These are phyloP conservation scores for Stagonosporopsis cucurbitacearum DNA, from an alignment of 2,329 filamentous ascomycete genomes.

Conservation along the genomic window DNA sequence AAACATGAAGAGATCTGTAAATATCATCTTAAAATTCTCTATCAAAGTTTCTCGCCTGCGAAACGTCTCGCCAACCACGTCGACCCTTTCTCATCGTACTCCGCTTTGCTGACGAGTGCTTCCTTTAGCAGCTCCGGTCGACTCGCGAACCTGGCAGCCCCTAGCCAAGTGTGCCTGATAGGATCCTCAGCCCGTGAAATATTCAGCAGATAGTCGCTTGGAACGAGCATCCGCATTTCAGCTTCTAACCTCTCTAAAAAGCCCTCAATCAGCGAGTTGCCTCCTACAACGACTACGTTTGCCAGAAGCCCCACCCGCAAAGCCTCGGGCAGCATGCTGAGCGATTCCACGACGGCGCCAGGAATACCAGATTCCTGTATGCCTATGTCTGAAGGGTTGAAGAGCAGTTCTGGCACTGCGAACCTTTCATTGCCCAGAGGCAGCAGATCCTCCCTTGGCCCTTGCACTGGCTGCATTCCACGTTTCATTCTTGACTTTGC, in stretches of 20 bases:
- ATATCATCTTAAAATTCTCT: not conserved
- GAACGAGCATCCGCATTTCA: constrained; percentile 68
- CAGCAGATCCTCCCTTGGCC: constrained; percentile 75
- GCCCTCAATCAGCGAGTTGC: constrained; percentile 79
- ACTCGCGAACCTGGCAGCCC: constrained; percentile 77
- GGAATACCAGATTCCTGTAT: constrained; percentile 83
- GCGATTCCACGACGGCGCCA: constrained; percentile 79
- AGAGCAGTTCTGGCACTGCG: constrained; percentile 85
- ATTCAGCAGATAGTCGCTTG: constrained; percentile 40
- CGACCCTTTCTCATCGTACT: constrained; percentile 85
- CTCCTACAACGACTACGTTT: constrained; percentile 88
- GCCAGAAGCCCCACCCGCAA: constrained; percentile 83
- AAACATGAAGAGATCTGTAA: not conserved
- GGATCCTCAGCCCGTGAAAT: constrained; percentile 71
- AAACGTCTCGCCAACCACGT: constrained; percentile 79
- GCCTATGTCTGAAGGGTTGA: constrained; percentile 84
- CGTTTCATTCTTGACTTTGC: constrained; percentile 61
- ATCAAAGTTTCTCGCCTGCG: constrained; percentile 37
- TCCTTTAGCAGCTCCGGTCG: constrained; percentile 69
- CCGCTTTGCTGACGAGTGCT: constrained; percentile 79
- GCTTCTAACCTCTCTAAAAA: constrained; percentile 79
- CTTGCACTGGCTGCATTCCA: constrained; percentile 56
- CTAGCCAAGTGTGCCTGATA: constrained; percentile 81
- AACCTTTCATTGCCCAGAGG: constrained; percentile 93
- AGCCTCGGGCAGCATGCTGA: constrained; percentile 77